Evolutionary conservation across 1,284 basidiomycete species (phyloP).

Genomic region (Pseudozyma sp.): DNA sequence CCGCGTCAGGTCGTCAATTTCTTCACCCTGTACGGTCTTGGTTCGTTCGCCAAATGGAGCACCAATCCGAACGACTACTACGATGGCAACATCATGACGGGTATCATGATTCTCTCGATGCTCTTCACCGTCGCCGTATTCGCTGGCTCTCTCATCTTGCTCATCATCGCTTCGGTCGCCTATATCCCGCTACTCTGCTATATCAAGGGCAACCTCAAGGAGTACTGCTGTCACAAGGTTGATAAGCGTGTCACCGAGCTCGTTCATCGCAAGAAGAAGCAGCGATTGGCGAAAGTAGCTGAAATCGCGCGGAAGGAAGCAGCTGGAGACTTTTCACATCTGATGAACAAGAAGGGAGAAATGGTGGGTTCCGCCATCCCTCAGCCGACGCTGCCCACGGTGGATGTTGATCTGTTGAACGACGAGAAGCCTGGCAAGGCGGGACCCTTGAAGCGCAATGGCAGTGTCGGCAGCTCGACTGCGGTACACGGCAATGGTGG

Average conservation of each 20-base stretch:
- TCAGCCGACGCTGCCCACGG: slow-evolving; percentile 94
- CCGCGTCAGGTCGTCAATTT: slow-evolving; percentile 97
- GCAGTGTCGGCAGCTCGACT: slow-evolving; percentile 43
- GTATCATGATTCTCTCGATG: slow-evolving; percentile 85
- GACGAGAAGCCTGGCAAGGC: slow-evolving; percentile 72
- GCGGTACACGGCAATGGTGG: slow-evolving; percentile 27
- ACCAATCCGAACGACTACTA: slow-evolving; percentile 76
- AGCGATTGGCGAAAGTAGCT: slow-evolving; percentile 83
- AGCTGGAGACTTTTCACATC: slow-evolving; percentile 85
- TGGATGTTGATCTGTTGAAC: slow-evolving; percentile 83
- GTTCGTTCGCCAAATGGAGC: slow-evolving; percentile 78
- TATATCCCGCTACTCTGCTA: slow-evolving; percentile 93
- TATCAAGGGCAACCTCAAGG: slow-evolving; percentile 93
- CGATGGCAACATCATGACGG: slow-evolving; percentile 77
- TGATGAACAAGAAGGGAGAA: slow-evolving; percentile 93
- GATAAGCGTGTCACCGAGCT: slow-evolving; percentile 95
- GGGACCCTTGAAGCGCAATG: slow-evolving; percentile 28
- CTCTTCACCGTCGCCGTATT: slow-evolving; percentile 91
- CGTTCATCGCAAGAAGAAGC: slow-evolving; percentile 89
- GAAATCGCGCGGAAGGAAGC: slow-evolving; percentile 90
- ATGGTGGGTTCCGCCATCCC: slow-evolving; percentile 83
- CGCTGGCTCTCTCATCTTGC: slow-evolving; percentile 81
- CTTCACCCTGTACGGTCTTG: slow-evolving; percentile 91
- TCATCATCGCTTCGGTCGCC: slow-evolving; percentile 84
- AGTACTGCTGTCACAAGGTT: slow-evolving; percentile 98